Conservation (phyloP, 176 grass and related monocot species). For the Bolboschoenus planiculmis region DNA sequence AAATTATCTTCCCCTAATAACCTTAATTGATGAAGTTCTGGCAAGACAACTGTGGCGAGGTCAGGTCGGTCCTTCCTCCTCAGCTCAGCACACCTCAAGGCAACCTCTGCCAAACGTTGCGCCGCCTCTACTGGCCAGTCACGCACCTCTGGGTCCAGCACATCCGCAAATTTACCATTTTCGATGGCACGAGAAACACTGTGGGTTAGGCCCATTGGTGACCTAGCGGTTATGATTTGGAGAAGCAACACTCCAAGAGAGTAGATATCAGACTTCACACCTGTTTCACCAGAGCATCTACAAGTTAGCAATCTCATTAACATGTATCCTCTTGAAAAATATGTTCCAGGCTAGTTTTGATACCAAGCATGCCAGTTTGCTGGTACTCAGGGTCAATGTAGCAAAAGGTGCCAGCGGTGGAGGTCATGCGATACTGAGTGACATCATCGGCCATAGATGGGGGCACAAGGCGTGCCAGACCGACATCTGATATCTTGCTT, state of each 20-base stretch:
- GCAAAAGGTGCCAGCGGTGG: conserved; percentile 80
- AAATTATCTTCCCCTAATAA: conserved; percentile 53
- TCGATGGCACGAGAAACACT: conserved; percentile 55
- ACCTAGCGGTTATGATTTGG: conserved; percentile 58
- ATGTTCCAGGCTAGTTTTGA: neutral
- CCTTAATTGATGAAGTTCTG: conserved; percentile 51
- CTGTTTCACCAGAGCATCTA: neutral
- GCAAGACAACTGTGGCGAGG: conserved; percentile 60
- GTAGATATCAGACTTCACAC: conserved; percentile 82
- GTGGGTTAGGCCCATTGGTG: conserved; percentile 85
- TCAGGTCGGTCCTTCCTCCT: conserved; percentile 74
- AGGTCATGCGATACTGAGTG: conserved; percentile 88
- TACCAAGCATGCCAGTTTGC: conserved; percentile 81
- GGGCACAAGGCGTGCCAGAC: conserved; percentile 74
- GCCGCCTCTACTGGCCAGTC: conserved; percentile 79
- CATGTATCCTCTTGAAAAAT: neutral
- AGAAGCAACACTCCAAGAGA: conserved; percentile 90
- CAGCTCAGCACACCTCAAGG: conserved; percentile 65
- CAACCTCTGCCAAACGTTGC: conserved; percentile 44
- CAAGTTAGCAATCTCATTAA: neutral
- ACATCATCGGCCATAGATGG: conserved; percentile 59
- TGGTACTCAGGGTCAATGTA: conserved; percentile 99
- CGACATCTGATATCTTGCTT: conserved; percentile 93
- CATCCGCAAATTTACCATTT: conserved; percentile 41
- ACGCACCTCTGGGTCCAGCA: conserved; percentile 50